Conservation (phyloP, 1,139 yeast species). For the Yamadazyma taylorii region DNA sequence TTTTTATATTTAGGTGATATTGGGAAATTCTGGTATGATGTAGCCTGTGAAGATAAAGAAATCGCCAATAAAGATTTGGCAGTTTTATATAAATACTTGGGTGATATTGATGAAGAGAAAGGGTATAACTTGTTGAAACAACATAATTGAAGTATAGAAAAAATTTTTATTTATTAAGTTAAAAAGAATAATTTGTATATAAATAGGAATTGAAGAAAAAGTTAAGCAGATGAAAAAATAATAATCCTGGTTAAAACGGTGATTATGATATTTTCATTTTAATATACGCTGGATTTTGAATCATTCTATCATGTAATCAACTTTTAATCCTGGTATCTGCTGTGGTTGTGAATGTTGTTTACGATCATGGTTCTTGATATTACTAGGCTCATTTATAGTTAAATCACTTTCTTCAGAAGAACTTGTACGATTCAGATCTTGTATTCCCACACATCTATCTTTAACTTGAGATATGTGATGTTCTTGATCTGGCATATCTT, state of each 20-base stretch:
- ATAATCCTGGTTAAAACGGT: no score
- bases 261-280: no score
- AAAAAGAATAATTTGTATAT: background rate
- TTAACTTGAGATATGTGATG: constrained; percentile 1
- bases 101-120: constrained; percentile 24
- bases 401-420: constrained; percentile 17
- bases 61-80: constrained; percentile 45
- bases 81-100: constrained; percentile 49
- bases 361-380: constrained; percentile 3
- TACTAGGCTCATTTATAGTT: constrained; percentile 14
- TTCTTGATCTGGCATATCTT: background rate
- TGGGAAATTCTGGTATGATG: constrained; percentile 44
- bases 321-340: constrained; percentile 12
- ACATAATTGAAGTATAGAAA: background rate
- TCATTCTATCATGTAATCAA: constrained; percentile 11
- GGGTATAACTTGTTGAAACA: constrained; percentile 15
- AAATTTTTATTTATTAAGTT: background rate
- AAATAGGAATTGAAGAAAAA: no score
- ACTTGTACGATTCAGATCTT: constrained; percentile 6
- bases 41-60: constrained; percentile 45
- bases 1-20: constrained; percentile 45
- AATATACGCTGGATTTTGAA: no score
- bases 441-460: constrained; percentile 3
- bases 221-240: no score
- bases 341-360: constrained; percentile 3